Evolutionary conservation across 495 filamentous ascomycete species (phyloP).

Genomic region (Penicillium bovifimosum): DNA sequence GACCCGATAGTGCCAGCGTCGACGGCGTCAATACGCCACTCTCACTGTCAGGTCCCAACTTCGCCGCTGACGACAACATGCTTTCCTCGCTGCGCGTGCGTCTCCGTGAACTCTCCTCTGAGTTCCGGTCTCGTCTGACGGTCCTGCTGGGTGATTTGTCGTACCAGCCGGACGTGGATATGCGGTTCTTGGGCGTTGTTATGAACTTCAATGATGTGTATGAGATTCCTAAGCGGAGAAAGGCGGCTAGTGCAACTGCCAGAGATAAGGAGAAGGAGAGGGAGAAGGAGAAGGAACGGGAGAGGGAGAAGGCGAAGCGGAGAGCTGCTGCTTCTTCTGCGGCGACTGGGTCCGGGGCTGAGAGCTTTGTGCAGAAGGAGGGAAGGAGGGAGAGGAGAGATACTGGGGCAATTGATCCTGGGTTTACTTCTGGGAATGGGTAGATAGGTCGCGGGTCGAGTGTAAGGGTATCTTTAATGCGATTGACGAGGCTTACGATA

Average conservation of each 20-base stretch:
- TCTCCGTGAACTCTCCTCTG: constrained; percentile 60
- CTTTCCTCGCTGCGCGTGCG: constrained; percentile 70
- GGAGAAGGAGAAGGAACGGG: constrained; percentile 7
- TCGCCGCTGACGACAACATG: constrained; percentile 55
- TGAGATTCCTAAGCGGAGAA: constrained; percentile 60
- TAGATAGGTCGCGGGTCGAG: background rate
- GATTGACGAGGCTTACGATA: constrained; percentile 8
- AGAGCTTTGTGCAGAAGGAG: constrained; percentile 16
- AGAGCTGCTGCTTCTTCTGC: constrained; percentile 22
- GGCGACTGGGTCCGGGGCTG: constrained; percentile 4
- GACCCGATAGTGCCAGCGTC: constrained; percentile 19
- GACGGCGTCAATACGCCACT: constrained; percentile 31
- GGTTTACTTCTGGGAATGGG: constrained; percentile 1
- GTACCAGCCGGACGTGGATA: constrained; percentile 90
- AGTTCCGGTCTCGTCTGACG: constrained; percentile 72
- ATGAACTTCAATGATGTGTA: constrained; percentile 99
- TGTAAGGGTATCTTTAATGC: background rate
- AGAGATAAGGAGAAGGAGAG: constrained; percentile 36
- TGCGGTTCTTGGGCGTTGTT: constrained; percentile 89
- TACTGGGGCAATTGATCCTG: constrained; percentile 1
- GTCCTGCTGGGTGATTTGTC: constrained; percentile 81
- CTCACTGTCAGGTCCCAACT: constrained; percentile 25
- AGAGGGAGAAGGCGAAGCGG: constrained; percentile 26
- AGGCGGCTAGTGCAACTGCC: constrained; percentile 21
- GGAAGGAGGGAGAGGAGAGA: constrained; percentile 21